phyloP scores from a whole-genome alignment of 2,329 filamentous ascomycete species.

The Paecilomyces formosus region DNA sequence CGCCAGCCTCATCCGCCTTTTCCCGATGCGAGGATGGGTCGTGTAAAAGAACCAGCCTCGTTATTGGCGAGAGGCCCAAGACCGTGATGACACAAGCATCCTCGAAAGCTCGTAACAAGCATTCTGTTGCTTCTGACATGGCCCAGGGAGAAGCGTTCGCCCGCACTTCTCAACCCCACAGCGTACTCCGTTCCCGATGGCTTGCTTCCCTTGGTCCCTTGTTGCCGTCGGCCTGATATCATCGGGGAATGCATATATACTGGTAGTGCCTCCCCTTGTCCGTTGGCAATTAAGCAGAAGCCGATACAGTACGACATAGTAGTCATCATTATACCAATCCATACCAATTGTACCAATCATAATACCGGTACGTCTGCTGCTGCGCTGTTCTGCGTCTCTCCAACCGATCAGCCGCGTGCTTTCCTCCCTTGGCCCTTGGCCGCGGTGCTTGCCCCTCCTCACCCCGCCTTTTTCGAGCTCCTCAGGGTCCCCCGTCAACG shows the following conservation, averaged over 20 bases:
- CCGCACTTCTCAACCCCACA: neutral
- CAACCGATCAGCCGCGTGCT: conserved; percentile 1
- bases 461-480: conserved; percentile 3
- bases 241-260: neutral
- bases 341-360: neutral
- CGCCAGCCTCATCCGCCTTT: conserved; percentile 21
- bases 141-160: neutral
- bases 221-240: neutral
- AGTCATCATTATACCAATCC: neutral
- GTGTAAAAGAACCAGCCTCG: conserved; percentile 8
- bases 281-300: neutral
- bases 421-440: conserved; percentile 1
- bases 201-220: neutral
- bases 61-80: conserved; percentile 6
- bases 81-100: conserved; percentile 10
- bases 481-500: conserved; percentile 1
- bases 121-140: neutral
- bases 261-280: neutral
- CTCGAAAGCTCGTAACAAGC: neutral
- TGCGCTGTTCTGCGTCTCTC: neutral
- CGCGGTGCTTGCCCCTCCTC: conserved; percentile 1
- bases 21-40: conserved; percentile 16
- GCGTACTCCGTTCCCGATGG: neutral
- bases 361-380: neutral
- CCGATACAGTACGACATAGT: neutral